Base-by-base conservation (phyloP, 108 stramenopile genomes). In the Cyclotella cryptica region DNA sequence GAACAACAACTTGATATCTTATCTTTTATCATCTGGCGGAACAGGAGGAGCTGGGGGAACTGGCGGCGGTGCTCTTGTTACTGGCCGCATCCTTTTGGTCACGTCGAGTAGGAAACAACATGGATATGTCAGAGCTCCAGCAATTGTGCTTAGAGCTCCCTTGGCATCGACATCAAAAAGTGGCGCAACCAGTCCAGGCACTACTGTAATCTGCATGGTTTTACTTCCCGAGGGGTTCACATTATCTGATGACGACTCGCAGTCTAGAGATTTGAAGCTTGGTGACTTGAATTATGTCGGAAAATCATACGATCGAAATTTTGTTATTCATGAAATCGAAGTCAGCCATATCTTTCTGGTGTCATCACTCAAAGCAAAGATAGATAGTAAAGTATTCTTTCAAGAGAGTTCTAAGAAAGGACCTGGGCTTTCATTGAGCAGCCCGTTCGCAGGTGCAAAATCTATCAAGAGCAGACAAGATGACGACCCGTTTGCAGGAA, bases 331-430 rank as follows among this genome's bases (percentile, higher is more conserved):
- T 13, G 71, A 89, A 62, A 52, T 96, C 27, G 58, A 52, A 54
- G 19, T 92, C 9, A 83, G 80, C 54, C 90, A 96, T 66, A 86
- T 96, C 53, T 58, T 93, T 55, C 72, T 90, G 28, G 86, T 96
- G 3, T 81, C 92, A 15, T 57, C 81, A 3, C 53, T 47, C 40
- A 92, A 92, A 71, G 58, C 57, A 52, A 96, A 93, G 66, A 82
- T 93, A 65, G 91, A 92, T 52, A 71, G 82, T 42, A 85, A 73
- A 26, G 59, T 69, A 21, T 67, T 94, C 45, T 87, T 84, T 68
- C 86, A 68, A 43, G 88, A 90, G 52, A 72, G 80, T 19, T 40
- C 71, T 28, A 65, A 67, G 8, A 66, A 72, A 53, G 29, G 52
- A 0, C 64, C 45, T 43, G 72, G 35, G 21, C 21, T 43, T 24